Conservation (phyloP, 139 green algal genomes). For the Zygnema cylindricum region DNA sequence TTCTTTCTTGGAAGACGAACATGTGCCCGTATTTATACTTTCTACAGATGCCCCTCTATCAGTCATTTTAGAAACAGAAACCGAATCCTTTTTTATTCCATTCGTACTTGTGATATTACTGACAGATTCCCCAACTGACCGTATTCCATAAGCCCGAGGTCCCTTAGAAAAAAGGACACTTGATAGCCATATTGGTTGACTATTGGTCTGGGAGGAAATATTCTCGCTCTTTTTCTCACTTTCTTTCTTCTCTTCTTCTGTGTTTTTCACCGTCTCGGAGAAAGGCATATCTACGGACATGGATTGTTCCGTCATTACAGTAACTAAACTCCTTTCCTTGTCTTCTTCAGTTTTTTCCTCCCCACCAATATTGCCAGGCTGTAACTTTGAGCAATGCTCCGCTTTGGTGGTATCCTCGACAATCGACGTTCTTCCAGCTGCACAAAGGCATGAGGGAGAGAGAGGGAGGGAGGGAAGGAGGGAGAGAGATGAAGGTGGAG, state of each 20-base stretch:
- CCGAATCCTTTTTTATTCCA: not conserved
- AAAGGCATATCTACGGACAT: too few relatives aligned
- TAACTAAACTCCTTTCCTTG: not conserved
- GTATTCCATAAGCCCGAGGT: not conserved
- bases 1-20: too few relatives aligned
- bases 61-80: not conserved
- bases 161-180: not conserved
- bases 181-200: too few relatives aligned
- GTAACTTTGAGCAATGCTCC: not conserved
- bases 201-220: too few relatives aligned
- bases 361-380: not conserved
- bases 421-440: not conserved
- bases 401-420: not conserved
- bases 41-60: too few relatives aligned
- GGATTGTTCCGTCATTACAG: not conserved
- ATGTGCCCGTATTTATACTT: too few relatives aligned
- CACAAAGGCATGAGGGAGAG: too few relatives aligned
- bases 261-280: not conserved
- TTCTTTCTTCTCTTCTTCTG: not conserved
- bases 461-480: too few relatives aligned
- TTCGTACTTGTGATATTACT: not conserved
- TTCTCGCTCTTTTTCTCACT: not conserved
- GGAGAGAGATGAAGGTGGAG: too few relatives aligned
- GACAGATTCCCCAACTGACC: not conserved
- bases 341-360: not conserved